These are phyloP conservation scores for Arthonia radiata DNA, from an alignment of 495 filamentous ascomycete genomes.

Conservation along the genomic window DNA sequence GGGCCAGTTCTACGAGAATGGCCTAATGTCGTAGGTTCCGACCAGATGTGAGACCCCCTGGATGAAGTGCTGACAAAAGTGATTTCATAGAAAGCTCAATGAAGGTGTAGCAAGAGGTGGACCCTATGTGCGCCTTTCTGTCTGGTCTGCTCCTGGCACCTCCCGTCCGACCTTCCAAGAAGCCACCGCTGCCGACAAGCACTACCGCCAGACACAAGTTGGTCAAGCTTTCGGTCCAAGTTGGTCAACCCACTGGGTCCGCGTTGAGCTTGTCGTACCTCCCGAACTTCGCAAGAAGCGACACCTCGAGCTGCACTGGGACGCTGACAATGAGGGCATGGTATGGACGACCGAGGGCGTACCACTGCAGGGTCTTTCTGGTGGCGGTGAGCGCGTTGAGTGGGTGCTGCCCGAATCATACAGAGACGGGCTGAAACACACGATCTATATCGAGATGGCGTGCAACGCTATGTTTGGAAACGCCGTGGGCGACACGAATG, in stretches of 20 bases:
- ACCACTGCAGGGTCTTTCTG: conserved; percentile 77
- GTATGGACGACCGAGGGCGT: conserved; percentile 74
- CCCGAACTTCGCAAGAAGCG: conserved; percentile 41
- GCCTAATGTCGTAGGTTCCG: conserved; percentile 35
- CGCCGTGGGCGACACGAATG: conserved; percentile 65
- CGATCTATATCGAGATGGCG: conserved; percentile 90
- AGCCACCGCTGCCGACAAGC: conserved; percentile 50
- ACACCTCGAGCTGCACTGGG: conserved; percentile 84
- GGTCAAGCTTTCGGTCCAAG: conserved; percentile 73
- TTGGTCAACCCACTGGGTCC: conserved; percentile 99
- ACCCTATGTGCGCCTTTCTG: conserved; percentile 59
- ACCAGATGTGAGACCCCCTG: background rate
- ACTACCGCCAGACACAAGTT: conserved; percentile 51
- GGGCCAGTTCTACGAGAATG: conserved; percentile 62
- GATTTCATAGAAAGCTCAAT: conserved; percentile 34
- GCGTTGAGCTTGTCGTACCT: conserved; percentile 53
- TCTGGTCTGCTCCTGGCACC: conserved; percentile 62
- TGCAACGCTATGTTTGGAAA: conserved; percentile 98
- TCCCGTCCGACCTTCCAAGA: conserved; percentile 73
- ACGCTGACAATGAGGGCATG: conserved; percentile 73
- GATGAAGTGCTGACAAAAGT: conserved; percentile 1
- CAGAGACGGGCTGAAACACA: conserved; percentile 64
- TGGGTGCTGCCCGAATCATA: conserved; percentile 68
- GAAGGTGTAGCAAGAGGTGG: conserved; percentile 47
- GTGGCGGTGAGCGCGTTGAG: conserved; percentile 68